A percentile compares a stretch with the other conserved stretches of the same genome.
Evolutionary conservation across 805 yeast genomes (phyloP).

Genomic region (Yarrowia sp.): DNA sequence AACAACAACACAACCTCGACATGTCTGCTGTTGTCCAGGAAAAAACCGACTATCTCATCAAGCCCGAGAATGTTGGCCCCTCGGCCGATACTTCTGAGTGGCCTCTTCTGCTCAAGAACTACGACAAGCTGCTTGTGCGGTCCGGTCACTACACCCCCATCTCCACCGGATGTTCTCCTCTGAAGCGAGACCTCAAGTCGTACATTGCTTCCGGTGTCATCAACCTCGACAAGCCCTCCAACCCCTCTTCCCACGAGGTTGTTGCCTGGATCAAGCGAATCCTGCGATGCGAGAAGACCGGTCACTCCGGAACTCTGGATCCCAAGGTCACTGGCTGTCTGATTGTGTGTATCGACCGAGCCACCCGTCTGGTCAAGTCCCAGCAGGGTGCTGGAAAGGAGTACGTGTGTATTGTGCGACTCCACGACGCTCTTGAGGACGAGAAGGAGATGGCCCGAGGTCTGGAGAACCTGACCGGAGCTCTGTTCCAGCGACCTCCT

Average conservation of each 20-base stretch:
- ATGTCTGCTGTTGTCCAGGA: conserved; percentile 49
- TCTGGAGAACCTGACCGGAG: conserved; percentile 96
- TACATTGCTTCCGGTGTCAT: conserved; percentile 95
- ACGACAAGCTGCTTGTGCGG: conserved; percentile 91
- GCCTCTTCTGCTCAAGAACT: conserved; percentile 94
- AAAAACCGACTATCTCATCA: conserved; percentile 70
- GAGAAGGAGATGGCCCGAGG: conserved; percentile 87
- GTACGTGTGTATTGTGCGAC: conserved; percentile 95
- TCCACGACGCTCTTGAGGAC: conserved; percentile 91
- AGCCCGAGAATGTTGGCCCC: conserved; percentile 80
- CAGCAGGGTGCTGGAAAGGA: conserved; percentile 99
- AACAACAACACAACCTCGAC: conserved; percentile 47
- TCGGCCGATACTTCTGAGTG: conserved; percentile 88
- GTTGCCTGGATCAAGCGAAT: conserved; percentile 99
- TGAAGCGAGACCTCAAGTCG: conserved; percentile 88
- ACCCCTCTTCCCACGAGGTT: conserved; percentile 98
- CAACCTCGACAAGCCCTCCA: conserved; percentile 96
- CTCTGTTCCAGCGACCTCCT: conserved; percentile 98
- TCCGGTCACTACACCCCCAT: conserved; percentile 98
- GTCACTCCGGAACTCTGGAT: conserved; percentile 98
- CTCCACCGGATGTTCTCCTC: conserved; percentile 93
- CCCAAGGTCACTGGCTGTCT: conserved; percentile 99
- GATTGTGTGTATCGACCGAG: conserved; percentile 97
- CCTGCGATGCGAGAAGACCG: conserved; percentile 94
- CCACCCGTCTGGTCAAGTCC: conserved; percentile 96